Base-by-base conservation (phyloP, 2,329 filamentous ascomycete species). In the Venturia aucupariae region DNA sequence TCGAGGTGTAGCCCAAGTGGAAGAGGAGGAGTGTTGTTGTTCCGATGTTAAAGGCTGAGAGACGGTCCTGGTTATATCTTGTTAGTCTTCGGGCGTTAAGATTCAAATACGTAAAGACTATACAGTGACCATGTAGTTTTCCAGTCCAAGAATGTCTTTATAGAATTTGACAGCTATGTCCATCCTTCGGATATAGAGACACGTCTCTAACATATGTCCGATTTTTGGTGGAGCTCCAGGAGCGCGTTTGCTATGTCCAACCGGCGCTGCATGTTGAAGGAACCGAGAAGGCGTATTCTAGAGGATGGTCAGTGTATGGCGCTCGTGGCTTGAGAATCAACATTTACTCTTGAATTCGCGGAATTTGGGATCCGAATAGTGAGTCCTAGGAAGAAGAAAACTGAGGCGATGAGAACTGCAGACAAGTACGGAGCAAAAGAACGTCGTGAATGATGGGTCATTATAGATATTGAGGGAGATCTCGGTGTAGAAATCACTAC, bases 181-280 rank as follows among this genome's bases (percentile, higher is more conserved):
- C 30, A 73, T 32, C 60, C 71, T 69, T 27, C 69, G 69, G 55
- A 72, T 71, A 61, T 72, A 71, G 15, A 73, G 67, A 63, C 68
- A 68, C 27, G 71, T 73, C 59, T 73, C 71, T 13, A 73, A 66
- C 60, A 73, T 68, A 64, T 73, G 71, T 3, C 41, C 38, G n/a
- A 60, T 41, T 27, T 60, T 60, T 24, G 59, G 35, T 19, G 59
- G 59, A 8, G n/a, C 17, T n/a, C 38, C 59, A 8, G 59, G 30
- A 10, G 51, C 51, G 30, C 51, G 51, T 10, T 57, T 57, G 5
- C 4, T 35, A n/a, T 35, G 27, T 38, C 51, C 30, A 27, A 57
- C 30, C 27, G 51, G 5, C 11, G 15, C 13, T 35, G 27, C 51
- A 35, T 57, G 5, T 13, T 35, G 22, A 4, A 57, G 6, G 19